Conservation (phyloP, 139 green algal genomes). For the Trebouxia sp. region DNA sequence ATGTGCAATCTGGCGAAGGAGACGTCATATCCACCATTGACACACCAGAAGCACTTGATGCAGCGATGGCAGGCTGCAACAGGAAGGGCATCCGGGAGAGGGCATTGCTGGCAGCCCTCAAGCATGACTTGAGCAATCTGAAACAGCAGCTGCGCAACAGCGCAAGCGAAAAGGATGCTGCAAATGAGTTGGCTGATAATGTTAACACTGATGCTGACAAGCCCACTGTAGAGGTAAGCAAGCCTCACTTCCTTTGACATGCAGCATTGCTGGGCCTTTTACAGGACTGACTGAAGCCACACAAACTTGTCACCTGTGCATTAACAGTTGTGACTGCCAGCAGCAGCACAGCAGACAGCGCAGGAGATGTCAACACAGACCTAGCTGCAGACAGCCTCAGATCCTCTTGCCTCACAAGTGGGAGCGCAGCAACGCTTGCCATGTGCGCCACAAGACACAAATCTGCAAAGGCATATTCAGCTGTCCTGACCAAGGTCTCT, state of each 20-base stretch:
- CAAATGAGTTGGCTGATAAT: neutral
- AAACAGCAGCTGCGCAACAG: neutral
- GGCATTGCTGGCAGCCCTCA: conserved; percentile 47
- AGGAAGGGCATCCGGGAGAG: conserved; percentile 56
- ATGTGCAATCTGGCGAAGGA: conserved; percentile 46
- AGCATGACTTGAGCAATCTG: neutral
- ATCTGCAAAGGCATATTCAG: no score
- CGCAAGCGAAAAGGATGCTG: neutral
- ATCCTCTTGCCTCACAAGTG: no score
- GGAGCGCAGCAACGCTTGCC: no score
- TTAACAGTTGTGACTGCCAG: no score
- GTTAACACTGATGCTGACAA: neutral
- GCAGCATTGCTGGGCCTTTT: neutral
- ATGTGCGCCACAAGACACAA: no score
- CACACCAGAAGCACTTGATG: conserved; percentile 48
- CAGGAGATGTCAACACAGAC: no score
- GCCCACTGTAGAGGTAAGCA: neutral
- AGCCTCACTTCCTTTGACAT: neutral
- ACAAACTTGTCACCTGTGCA: neutral
- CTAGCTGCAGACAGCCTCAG: no score
- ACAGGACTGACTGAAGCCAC: no score
- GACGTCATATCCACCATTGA: conserved; percentile 32
- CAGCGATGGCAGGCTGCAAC: conserved; percentile 46
- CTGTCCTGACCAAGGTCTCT: no score
- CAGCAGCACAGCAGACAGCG: no score